Evolutionary conservation across 2,329 filamentous ascomycete genomes (phyloP).

Genomic region (Hypoxylon sp.): DNA sequence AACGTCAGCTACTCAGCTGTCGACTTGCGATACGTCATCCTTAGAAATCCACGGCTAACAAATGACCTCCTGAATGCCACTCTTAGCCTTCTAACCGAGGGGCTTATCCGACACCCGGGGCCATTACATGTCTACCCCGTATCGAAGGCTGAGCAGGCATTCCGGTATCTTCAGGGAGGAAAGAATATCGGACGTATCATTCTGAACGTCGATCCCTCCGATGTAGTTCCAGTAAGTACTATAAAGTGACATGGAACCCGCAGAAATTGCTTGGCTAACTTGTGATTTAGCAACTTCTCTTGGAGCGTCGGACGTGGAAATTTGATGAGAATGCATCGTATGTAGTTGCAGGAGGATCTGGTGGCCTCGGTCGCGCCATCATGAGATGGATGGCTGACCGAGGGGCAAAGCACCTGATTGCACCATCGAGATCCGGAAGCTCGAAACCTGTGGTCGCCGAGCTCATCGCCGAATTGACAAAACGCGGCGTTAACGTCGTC

Average conservation of each 20-base stretch:
- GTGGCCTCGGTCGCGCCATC: constrained; percentile 51
- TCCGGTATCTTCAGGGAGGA: constrained; percentile 47
- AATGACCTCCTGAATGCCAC: constrained; percentile 36
- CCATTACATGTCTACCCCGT: constrained; percentile 48
- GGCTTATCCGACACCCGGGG: constrained; percentile 40
- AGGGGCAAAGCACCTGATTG: constrained; percentile 48
- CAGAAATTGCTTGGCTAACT: constrained; percentile 8
- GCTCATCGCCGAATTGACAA: constrained; percentile 39
- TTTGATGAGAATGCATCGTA: constrained; percentile 51
- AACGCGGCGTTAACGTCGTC: constrained; percentile 35
- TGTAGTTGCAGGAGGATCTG: constrained; percentile 51
- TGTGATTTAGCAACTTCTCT: constrained; percentile 42
- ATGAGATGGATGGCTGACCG: constrained; percentile 49
- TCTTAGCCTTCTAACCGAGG: constrained; percentile 37
- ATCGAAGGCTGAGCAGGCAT: constrained; percentile 45
- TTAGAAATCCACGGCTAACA: constrained; percentile 35
- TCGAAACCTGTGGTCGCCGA: constrained; percentile 40
- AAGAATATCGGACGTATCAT: constrained; percentile 48
- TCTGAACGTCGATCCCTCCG: constrained; percentile 41
- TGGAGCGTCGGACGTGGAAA: constrained; percentile 44
- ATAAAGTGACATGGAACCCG: background rate
- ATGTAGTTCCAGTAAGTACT: constrained; percentile 49
- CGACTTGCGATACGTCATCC: constrained; percentile 45
- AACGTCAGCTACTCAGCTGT: constrained; percentile 49
- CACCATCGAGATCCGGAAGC: constrained; percentile 47